Conservation (phyloP, 1,139 yeast genomes). For the Pichia sp. region DNA sequence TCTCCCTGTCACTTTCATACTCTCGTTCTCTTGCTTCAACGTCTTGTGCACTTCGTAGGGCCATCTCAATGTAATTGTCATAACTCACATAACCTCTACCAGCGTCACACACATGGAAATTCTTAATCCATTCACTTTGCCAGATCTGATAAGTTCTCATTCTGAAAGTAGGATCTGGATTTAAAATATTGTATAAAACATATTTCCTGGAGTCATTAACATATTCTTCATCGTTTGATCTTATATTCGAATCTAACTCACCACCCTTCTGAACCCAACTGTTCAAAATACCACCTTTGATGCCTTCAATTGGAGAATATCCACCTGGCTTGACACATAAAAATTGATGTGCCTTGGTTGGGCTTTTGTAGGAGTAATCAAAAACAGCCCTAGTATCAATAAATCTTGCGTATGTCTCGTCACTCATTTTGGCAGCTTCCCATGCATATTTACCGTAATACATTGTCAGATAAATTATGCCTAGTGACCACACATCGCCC, state of each 20-base stretch:
- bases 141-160: conserved; percentile 34
- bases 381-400: conserved; percentile 32
- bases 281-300: conserved; percentile 28
- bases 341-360: conserved; percentile 27
- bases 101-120: conserved; percentile 34
- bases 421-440: conserved; percentile 42
- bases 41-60: conserved; percentile 30
- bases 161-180: conserved; percentile 50
- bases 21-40: conserved; percentile 17
- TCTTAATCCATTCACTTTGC: conserved; percentile 35
- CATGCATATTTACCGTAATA: conserved; percentile 48
- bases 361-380: conserved; percentile 27
- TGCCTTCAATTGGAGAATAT: conserved; percentile 31
- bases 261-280: conserved; percentile 20
- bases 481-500: conserved; percentile 70
- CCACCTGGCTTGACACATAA: conserved; percentile 30
- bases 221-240: conserved; percentile 16
- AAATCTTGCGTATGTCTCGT: conserved; percentile 34
- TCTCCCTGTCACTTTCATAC: conserved; percentile 3
- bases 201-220: conserved; percentile 43
- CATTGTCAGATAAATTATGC: conserved; percentile 55
- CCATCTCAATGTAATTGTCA: conserved; percentile 30
- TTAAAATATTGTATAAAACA: conserved; percentile 54
- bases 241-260: conserved; percentile 12
- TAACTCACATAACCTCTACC: conserved; percentile 32